Evolutionary conservation across 768 basidiomycete genomes (phyloP), one percentile per base, ranked within the genome.

Genomic region (Calocybe cyanea): DNA sequence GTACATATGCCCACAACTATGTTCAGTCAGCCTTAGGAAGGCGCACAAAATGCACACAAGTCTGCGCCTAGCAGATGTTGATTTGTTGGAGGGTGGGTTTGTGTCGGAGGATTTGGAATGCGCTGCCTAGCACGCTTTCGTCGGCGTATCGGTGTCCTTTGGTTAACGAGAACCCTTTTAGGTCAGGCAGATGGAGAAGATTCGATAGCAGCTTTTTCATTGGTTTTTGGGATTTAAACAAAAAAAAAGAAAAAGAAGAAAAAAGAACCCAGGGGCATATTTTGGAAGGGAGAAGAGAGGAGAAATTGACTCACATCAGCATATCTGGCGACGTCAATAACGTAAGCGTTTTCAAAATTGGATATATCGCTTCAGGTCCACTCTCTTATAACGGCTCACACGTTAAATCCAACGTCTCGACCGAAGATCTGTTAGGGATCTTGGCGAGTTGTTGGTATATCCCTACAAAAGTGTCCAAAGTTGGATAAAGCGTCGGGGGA

Each of bases 31-130:
- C n/a, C n/a, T n/a, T n/a, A n/a, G n/a, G n/a, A n/a, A n/a, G n/a
- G 73, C 75, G 71, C 72, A 76, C 13, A 74, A 63, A 24, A 77
- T 64, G 48, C 61, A 71, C 28, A 77, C 64, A 48, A 72, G 70
- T 50, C 63, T 69, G 61, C 23, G 73, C 75, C 72, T 72, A 76
- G 13, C 75, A 63, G 28, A 77, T 64, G 48, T 62, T 72, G 30
- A 77, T 65, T 48, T 73, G 70, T 50, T 63, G 61, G 31, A 77
- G 55, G 0, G 46, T 50, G 25, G 67, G 63, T 39, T 61, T 67
- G 19, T 52, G 48, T 37, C 57, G 62, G 23, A 72, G 46, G 18
- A 77, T 60, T 5, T 69, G 60, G 5, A 69, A 41, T 1, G 67
- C 72, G n/a, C 65, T 69, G 4, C 63, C 58, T 2, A 71, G 57